Evolutionary conservation across 805 yeast genomes (phyloP), one percentile per base, ranked within the genome.

Genomic region (Wickerhamomyces ciferrii): DNA sequence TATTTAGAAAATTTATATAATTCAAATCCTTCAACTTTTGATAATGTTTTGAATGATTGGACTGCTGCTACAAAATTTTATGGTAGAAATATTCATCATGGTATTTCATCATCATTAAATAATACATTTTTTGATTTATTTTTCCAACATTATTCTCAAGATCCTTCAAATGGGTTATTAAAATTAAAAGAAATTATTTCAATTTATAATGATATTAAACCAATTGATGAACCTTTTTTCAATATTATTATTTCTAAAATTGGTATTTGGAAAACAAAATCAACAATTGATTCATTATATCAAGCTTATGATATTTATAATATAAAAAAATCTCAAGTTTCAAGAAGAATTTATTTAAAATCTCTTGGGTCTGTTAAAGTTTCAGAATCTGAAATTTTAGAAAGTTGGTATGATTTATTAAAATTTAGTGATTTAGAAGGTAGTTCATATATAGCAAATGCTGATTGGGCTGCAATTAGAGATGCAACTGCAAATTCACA

Each of bases 391-490:
- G 84, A 79, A 47, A 83, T 88, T 49, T 62, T 80, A 50, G 57
- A 63, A 29, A 71, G 72, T 51, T 83, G 88, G 89, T 68, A 71
- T 48, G 74, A 76, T 42, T 65, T 76, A 41, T 64, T 82, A 37
- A 42, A 51, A 36, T 74, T 78, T 52, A 81, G 83, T 48, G 76
- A 74, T 31, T 65, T 64, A 41, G 73, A 71, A 43, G 80, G 81
- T 11, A 78, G 76, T 65, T 67, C 64, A 36, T 84, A 81, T 59
- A 81, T 86, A 54, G 90, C 92, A 7, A 81, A 80, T 61, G 92
- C 94, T 11, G 92, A 85, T 66, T 86, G 92, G 92, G 84, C 87
- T 36, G 85, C 92, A 2, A 64, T 87, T 48, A 79, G 91, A 68
- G 90, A 83, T 62, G 87, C 92, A 19, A 86, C 94, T 4, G 47